phyloP scores from a whole-genome alignment of 208 protist genomes.

The Trypanosoma avium region DNA sequence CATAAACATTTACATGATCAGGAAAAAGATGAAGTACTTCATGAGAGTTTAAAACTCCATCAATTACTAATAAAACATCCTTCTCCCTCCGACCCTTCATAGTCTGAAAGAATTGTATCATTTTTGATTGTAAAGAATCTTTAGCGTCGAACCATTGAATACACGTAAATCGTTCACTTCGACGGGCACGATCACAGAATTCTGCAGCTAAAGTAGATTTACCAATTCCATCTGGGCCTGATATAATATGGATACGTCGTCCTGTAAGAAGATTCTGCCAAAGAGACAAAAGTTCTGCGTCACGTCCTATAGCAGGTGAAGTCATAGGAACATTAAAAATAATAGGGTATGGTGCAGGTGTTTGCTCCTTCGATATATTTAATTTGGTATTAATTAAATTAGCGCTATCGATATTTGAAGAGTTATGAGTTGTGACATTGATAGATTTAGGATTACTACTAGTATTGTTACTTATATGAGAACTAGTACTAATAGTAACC shows the following conservation, averaged over 20 bases:
- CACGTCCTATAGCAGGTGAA: slow-evolving; percentile 54
- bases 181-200: slow-evolving; percentile 72
- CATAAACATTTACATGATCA: slow-evolving; percentile 62
- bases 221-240: slow-evolving; percentile 79
- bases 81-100: slow-evolving; percentile 78
- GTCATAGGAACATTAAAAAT: slow-evolving; percentile 71
- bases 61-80: slow-evolving; percentile 82
- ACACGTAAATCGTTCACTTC: slow-evolving; percentile 80
- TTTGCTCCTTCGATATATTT: neutral
- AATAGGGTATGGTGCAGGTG: slow-evolving; percentile 45
- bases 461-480: too few relatives aligned
- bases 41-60: slow-evolving; percentile 49
- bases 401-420: too few relatives aligned
- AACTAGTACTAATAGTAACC: neutral
- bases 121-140: slow-evolving; percentile 29
- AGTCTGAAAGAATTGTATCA: slow-evolving; percentile 67
- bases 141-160: slow-evolving; percentile 82
- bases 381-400: neutral
- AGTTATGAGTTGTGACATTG: too few relatives aligned
- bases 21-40: slow-evolving; percentile 39
- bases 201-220: slow-evolving; percentile 86
- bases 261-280: slow-evolving; percentile 85
- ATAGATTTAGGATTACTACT: too few relatives aligned
- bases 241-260: slow-evolving; percentile 62
- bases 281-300: slow-evolving; percentile 62